phyloP scores from a whole-genome alignment of 768 basidiomycete species.

The Tricholoma bakamatsutake region DNA sequence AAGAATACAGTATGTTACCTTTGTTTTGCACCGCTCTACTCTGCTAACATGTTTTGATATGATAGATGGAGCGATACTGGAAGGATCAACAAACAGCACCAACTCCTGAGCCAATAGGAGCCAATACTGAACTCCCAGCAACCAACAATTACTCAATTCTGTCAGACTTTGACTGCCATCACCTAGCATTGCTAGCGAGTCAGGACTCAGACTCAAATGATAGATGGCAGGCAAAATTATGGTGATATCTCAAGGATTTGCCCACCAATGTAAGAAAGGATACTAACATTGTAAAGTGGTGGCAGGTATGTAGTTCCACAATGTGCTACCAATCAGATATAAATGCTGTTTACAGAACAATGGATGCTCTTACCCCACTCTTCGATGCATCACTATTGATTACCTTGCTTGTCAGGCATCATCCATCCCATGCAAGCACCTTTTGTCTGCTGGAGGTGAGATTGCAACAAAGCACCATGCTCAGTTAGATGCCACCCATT shows the following conservation, averaged over 20 bases:
- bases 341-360: neutral
- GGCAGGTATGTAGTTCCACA: constrained; percentile 6
- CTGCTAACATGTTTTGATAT: neutral
- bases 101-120: neutral
- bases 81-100: neutral
- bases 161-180: constrained; percentile 4
- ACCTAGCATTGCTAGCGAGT: neutral
- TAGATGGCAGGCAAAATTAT: constrained; percentile 7
- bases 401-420: neutral
- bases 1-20: neutral
- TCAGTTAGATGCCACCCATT: neutral
- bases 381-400: neutral
- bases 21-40: neutral
- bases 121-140: neutral
- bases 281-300: constrained; percentile 11
- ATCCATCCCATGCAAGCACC: neutral
- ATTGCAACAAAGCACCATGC: neutral
- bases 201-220: neutral
- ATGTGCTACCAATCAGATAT: neutral
- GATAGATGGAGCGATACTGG: neutral
- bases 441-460: neutral
- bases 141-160: neutral
- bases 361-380: neutral
- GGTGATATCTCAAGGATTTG: constrained; percentile 7
- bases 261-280: constrained; percentile 11